Percentiles rank a stretch among this genome's conserved stretches.
Conservation (phyloP, 129 eudicot species). For the Flaveria ramosissima region DNA sequence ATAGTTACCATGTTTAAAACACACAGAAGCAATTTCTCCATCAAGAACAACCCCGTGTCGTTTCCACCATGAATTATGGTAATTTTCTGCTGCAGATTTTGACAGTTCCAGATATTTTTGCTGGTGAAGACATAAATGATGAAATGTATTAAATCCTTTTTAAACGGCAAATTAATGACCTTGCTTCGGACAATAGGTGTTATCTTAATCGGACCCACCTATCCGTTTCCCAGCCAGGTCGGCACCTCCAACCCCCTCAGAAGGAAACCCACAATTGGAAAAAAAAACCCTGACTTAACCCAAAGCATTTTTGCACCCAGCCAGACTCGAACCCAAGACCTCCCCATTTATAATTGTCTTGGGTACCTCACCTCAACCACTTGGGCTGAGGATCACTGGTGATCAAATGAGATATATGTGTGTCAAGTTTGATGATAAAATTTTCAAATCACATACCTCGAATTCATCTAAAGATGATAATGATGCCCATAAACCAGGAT, state of each 20-base stretch:
- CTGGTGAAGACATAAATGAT: slow-evolving; percentile 42
- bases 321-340: too few species aligned
- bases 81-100: slow-evolving; percentile 89
- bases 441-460: slow-evolving; percentile 55
- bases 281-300: too few species aligned
- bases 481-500: slow-evolving; percentile 64
- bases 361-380: too few species aligned
- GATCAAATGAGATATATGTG: not conserved
- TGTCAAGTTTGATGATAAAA: not conserved
- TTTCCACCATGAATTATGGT: slow-evolving; percentile 98
- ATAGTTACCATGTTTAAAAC: slow-evolving; percentile 68
- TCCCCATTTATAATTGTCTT: too few species aligned
- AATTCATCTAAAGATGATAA: slow-evolving; percentile 74
- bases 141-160: not conserved
- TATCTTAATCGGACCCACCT: too few species aligned
- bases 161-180: too few species aligned
- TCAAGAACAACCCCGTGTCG: slow-evolving; percentile 98
- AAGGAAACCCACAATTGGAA: too few species aligned
- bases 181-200: too few species aligned
- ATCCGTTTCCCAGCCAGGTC: too few species aligned
- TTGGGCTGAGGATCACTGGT: too few species aligned
- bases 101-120: slow-evolving; percentile 83
- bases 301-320: too few species aligned
- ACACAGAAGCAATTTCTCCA: slow-evolving; percentile 95
- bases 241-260: too few species aligned